Base-by-base conservation (phyloP, 2,329 filamentous ascomycete species). In the Chlorencoelia australis region DNA sequence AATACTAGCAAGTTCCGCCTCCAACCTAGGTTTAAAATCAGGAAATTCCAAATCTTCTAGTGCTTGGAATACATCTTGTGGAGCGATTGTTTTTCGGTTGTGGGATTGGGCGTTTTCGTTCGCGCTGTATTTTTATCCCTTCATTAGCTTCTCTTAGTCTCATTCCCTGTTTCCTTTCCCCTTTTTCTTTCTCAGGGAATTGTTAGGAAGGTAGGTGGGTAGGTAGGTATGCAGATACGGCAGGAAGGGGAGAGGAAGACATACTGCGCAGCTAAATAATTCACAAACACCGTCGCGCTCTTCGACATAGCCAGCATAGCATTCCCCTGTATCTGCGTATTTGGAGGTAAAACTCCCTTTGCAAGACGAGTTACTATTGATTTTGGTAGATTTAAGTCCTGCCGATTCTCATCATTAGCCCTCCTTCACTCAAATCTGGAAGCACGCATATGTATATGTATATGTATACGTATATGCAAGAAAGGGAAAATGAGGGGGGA, bases 311-410 rank as follows among this genome's bases (percentile, higher is more conserved):
- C 84, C 34, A 85, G 62, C 37, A 88, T 73, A 27, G 84, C 84
- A 62, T 87, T 86, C 53, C 79, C 83, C 57, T 89, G 82, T 32
- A 89, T 83, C 59, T 86, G 81, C 4, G 83, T 88, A 55, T 87
- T 87, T 5, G 82, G 69, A 1, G 84, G 83, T 4, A 91, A 65
- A 5, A 85, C 82, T 26, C 82, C 80, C 62, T 89, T 89, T 26
- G 82, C 81, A 21, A 91, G 68, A 36, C 83, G 71, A 35, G 81
- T 82, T 47, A 89, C 79, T 60, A 89, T 86, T 5, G 82, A 86
- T 54, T 84, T 86, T 20, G 84, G 84, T 10, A 91, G 68, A 43
- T 69, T 78, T 39, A 88, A 71, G 54, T 89, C 83, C 78, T 83
- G 37, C 30, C 1, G 22, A 16, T 33, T 22, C n/a, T n/a, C n/a